Evolutionary conservation across 2,329 filamentous ascomycete genomes (phyloP), one percentile per base, ranked within the genome.

Genomic region (Fusarium aywerte): DNA sequence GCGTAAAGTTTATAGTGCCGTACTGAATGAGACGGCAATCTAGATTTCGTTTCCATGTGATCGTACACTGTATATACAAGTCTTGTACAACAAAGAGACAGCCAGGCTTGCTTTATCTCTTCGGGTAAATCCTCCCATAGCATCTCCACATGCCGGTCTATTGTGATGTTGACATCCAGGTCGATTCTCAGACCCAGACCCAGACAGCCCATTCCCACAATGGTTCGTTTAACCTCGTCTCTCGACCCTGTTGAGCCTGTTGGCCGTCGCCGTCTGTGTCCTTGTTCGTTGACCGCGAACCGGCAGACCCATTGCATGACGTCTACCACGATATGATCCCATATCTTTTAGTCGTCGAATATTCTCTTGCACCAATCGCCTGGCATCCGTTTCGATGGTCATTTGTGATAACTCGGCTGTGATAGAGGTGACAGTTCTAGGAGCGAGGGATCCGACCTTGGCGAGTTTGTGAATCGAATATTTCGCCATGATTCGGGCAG

Each of bases 261-360:
- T 85, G 44, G 88, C 83, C 25, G 83, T 89, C 66, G 80, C 76
- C 67, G 84, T 89, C 79, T 91, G 95, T 76, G 83, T 92, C 76
- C 92, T 90, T 61, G 96, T 98, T 73, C 86, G 88, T 81, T 99
- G 96, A 71, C 96, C 96, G 71, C 96, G 87, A 53, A 96, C 95
- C 5, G 96, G 96, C 81, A 98, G 80, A 62, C 90, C 88, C 90
- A 98, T 94, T 58, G 95, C 95, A 83, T 99, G 96, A 70, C 96
- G 84, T 78, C 92, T 89, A 68, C 96, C 96, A 52, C 96, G 85
- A 76, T 97, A 97, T 5, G 90, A 89, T 48, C 94, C 94, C 83
- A 97, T 97, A 74, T 97, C 94, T 77, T 91, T 92, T 78, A 99
- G 75, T 61, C 95, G 84, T 76, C 85, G 85, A 71, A 99, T 97